A percentile compares a stretch with the other conserved stretches of the same genome.
Evolutionary conservation across 441 rosid species (phyloP).

Genomic region (Aleurites moluccanus): DNA sequence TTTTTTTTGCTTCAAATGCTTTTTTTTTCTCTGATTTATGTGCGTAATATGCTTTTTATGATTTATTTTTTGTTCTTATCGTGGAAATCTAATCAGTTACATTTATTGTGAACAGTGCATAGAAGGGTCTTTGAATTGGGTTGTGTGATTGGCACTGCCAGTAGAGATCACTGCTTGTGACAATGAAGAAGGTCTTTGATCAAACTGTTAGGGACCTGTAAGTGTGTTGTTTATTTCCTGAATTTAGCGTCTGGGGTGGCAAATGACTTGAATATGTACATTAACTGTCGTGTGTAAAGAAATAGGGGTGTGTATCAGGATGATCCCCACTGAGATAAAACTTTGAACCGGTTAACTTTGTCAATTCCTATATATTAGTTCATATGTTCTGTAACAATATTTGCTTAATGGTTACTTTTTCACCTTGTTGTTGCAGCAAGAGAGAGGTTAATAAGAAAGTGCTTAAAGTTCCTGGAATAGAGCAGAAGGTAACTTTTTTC

Average conservation of each 20-base stretch:
- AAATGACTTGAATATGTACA: not conserved
- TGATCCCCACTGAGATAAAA: not conserved
- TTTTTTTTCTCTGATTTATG: not conserved
- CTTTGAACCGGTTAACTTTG: not conserved
- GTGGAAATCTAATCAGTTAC: not conserved
- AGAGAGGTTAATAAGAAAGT: constrained; percentile 99
- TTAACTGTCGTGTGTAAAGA: not conserved
- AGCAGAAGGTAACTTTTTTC: constrained; percentile 70
- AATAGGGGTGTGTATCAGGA: not conserved
- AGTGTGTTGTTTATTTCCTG: constrained; percentile 29
- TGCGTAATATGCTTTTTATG: not conserved
- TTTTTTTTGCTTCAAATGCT: not conserved
- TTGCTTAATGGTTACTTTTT: constrained; percentile 5
- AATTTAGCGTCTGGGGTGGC: not conserved
- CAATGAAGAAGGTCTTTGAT: constrained; percentile 94
- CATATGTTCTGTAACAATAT: not conserved
- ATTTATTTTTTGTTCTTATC: not conserved
- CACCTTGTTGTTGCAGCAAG: constrained; percentile 56
- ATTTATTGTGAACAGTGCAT: not conserved
- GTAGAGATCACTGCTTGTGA: constrained; percentile 15
- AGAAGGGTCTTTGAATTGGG: constrained; percentile 5
- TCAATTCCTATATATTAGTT: not conserved
- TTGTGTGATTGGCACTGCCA: not conserved
- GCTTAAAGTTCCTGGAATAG: constrained; percentile 96
- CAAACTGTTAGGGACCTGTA: constrained; percentile 98